Base-by-base conservation (phyloP, 805 yeast genomes). In the Spathaspora passalidarum region DNA sequence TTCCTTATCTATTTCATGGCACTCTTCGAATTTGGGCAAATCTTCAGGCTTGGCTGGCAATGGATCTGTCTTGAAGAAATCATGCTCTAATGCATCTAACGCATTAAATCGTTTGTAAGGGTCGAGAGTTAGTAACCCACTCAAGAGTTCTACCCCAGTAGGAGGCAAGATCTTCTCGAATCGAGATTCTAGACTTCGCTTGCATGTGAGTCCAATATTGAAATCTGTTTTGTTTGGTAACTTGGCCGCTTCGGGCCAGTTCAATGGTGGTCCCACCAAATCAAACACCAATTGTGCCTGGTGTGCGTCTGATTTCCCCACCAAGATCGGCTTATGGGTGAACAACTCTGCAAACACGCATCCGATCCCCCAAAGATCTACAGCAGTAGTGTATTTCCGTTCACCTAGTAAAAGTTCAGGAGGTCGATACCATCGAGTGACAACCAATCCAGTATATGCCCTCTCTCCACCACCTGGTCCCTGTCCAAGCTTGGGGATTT, bases 331-430 rank as follows among this genome's bases (percentile, higher is more conserved):
- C 53, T 78, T 81, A 50, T 81, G 78, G 25, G 80, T 81, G 66
- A 86, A 92, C 59, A 91, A 75, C 65, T 94, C 99, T 0, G 89
- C 99, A 60, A 94, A 84, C 0, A 94, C 92, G 67, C 99, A 94
- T 1, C 98, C 98, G 17, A 88, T 79, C 0, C 98, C 97, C 99
- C 99, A 94, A 68, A 94, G 78, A 65, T 94, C 99, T 10, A 92
- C 92, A 0, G 98, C 96, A 0, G 97, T 87, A 2, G 97, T 90
- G 62, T 92, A 92, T 48, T 78, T 72, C 54, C 86, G 75, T 53
- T 90, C 96, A 3, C 97, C 97, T 44, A 94, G 67, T 13, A 94
- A 75, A 16, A 94, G 73, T 62, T 92, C 99, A 0, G 98, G 99
- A 1, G 99, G 96, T 48, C 99, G 74, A 65, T 95, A 94, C 99